Evolutionary conservation across 768 basidiomycete genomes (phyloP), one percentile per base, ranked within the genome.

Genomic region (Lactarius sanguifluus): DNA sequence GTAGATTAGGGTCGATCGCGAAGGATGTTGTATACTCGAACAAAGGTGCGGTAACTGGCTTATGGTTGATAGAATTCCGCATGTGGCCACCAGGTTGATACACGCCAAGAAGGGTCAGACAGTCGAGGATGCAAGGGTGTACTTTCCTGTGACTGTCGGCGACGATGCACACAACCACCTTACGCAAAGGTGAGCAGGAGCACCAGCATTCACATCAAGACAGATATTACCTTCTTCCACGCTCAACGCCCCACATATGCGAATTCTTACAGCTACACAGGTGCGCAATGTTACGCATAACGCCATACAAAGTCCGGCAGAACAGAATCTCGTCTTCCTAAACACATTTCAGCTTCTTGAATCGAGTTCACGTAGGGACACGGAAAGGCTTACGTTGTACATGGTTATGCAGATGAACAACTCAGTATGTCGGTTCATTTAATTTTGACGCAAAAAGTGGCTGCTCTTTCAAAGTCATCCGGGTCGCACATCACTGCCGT

Each of bases 401-500:
- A 97, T 94, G 25, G 95, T 98, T 72, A 98, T 91, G 65, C 94
- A 92, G 74, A 98, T 90, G 79, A 96, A 91, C 62, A 98, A 75
- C 73, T 98, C 96, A 15, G 94, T 97, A 64, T 88, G 83, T 62
- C 94, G 82, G 36, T 87, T 86, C 67, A 78, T 84, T 72, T 91
- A 85, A 73, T 90, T 90, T 74, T 97, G 96, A 59, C 95, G 82
- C 36, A 98, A 81, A 66, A 88, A 91, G 76, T 92, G 96, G 13
- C 91, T 89, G 56, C 86, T 86, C 73, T 84, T 76, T 91, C 87
- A 73, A 96, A 97, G 41, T 96, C 89, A 73, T 98, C 92, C 1
- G 96, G 95, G 74, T 95, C 94, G 75, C 94, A 94, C 13, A 94
- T 97, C 6, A 96, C 90, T 0, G 93, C 94, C 5, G 95, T 94